Base-by-base conservation (phyloP, 139 green algal species). In the Pseudopediastrum boryanum region DNA sequence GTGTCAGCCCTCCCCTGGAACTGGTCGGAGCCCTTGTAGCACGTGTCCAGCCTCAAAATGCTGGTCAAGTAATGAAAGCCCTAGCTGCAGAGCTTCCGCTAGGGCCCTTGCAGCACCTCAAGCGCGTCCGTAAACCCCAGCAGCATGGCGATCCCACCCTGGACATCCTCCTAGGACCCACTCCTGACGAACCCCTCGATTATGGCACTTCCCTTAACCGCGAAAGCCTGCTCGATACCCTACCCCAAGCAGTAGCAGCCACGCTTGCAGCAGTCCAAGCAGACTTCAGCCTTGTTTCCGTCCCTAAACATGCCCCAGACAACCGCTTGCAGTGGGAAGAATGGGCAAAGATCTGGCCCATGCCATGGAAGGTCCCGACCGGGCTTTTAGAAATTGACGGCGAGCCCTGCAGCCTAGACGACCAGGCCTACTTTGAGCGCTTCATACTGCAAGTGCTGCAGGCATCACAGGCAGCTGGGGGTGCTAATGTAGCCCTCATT, bases 311-410 rank as follows among this genome's bases (percentile, higher is more conserved):
- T 63, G 29, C 42, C 9, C 90, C 93, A 1, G 42, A 79, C 1
- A 94, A 78, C 0, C 79, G 80, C 4, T 61, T 88, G 54, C 84
- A 94, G 66, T 90, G 84, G 75, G 51, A 70, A 5, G 78, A 89
- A 43, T 97, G 92, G 93, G 67, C 41, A 16, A 31, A 74, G 44
- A 19, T 92, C 4, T 97, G 93, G 93, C 93, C 93, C 0, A 86
- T 95, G 46, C 78, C 71, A 10, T 95, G 92, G 91, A 85, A 87
- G 9, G 52, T 85, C 2, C 88, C 87, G 0, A 83, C 92, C 9
- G 46, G 75, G 29, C 69, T 48, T 23, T n/a, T 39, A 2, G 23
- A 76, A 23, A 56, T 74, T 2, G 68, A 78, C 7, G 78, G 66
- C 9, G 54, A 85, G 56, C 46, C 43, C 6, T 51, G 75, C 27